A percentile compares a stretch with the other conserved stretches of the same genome.
Evolutionary conservation across 257 asterid genomes (phyloP).

Genomic region (Salvia splendens): DNA sequence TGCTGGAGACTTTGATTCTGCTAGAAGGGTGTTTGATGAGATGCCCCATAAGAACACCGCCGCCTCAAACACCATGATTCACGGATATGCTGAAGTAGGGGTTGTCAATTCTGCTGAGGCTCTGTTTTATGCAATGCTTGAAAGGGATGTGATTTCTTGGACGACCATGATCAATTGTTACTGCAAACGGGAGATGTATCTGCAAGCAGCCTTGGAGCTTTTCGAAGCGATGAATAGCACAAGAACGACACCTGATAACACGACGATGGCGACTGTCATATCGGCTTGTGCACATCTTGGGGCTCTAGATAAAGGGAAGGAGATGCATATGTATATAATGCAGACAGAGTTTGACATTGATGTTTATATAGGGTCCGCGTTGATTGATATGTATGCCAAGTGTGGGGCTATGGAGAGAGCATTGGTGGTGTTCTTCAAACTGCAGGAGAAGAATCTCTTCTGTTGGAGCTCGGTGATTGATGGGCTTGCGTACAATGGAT

Average conservation of each 20-base stretch:
- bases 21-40: constrained; percentile 57
- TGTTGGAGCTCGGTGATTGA: constrained; percentile 80
- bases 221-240: constrained; percentile 59
- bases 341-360: constrained; percentile 44
- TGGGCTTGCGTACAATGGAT: constrained; percentile 79
- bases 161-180: constrained; percentile 86
- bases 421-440: constrained; percentile 62
- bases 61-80: constrained; percentile 69
- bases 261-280: constrained; percentile 72
- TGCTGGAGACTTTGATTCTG: constrained; percentile 55
- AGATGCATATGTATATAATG: constrained; percentile 55
- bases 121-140: constrained; percentile 52
- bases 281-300: constrained; percentile 95
- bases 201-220: constrained; percentile 55
- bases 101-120: constrained; percentile 63
- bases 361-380: constrained; percentile 68
- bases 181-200: constrained; percentile 48
- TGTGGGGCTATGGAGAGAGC: constrained; percentile 75
- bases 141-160: constrained; percentile 79
- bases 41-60: constrained; percentile 63
- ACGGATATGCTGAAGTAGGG: constrained; percentile 67
- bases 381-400: constrained; percentile 84
- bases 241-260: constrained; percentile 67
- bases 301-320: constrained; percentile 63
- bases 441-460: constrained; percentile 63